A percentile compares a stretch with the other conserved stretches of the same genome.
These are phyloP conservation scores for Ceratobasidium sp. DNA, from an alignment of 1,284 basidiomycete genomes.

Conservation along the genomic window DNA sequence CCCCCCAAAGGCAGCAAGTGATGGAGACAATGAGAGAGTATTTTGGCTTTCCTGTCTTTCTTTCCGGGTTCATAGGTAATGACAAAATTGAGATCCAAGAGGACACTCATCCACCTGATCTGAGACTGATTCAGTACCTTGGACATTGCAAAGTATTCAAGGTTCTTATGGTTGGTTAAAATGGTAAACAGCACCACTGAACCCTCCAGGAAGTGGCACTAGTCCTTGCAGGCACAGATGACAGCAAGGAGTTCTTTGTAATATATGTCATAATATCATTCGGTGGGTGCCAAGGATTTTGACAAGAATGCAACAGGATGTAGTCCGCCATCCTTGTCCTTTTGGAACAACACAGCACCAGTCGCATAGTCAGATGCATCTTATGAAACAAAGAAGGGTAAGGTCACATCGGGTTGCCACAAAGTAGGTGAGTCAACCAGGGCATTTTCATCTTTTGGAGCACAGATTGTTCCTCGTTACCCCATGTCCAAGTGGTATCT, in stretches of 20 bases:
- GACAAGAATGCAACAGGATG: constrained; percentile 28
- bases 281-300: constrained; percentile 47
- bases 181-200: not conserved
- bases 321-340: constrained; percentile 9
- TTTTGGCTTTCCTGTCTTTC: constrained; percentile 1
- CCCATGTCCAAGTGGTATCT: constrained; percentile 47
- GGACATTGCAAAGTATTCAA: constrained; percentile 5
- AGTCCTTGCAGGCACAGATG: constrained; percentile 11
- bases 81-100: not conserved
- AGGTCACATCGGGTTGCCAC: not conserved
- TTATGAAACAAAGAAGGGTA: constrained; percentile 3
- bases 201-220: constrained; percentile 6
- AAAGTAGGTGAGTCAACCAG: not conserved
- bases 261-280: constrained; percentile 29
- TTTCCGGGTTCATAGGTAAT: not conserved
- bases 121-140: not conserved
- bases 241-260: constrained; percentile 32
- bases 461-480: constrained; percentile 8
- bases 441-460: no score
- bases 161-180: constrained; percentile 19
- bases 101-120: not conserved
- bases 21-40: not conserved
- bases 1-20: constrained; percentile 7
- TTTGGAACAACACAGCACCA: constrained; percentile 47
- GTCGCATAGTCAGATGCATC: constrained; percentile 38